These are phyloP conservation scores for Apiotrichum laibachii DNA, from an alignment of 1,284 basidiomycete species.

Conservation along the genomic window DNA sequence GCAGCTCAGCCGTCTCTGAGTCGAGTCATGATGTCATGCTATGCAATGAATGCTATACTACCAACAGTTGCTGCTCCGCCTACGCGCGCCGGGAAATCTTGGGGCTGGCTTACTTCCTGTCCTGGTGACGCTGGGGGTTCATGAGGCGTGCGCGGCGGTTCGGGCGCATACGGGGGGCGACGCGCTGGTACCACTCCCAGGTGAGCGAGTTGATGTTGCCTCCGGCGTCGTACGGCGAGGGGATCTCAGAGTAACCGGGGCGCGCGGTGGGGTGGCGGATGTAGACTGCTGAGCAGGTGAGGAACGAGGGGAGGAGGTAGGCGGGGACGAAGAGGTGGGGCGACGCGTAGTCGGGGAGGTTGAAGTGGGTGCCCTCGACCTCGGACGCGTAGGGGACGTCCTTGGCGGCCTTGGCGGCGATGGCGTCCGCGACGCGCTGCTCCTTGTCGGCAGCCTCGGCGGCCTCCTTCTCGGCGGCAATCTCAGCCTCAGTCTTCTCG, in stretches of 20 bases:
- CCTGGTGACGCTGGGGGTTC: slow-evolving; percentile 59
- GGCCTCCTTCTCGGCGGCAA: background rate
- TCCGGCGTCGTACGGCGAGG: slow-evolving; percentile 88
- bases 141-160: slow-evolving; percentile 65
- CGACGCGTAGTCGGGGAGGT: slow-evolving; percentile 79
- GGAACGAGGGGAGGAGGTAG: slow-evolving; percentile 87
- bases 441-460: slow-evolving; percentile 5
- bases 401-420: background rate
- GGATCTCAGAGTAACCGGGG: slow-evolving; percentile 86
- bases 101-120: slow-evolving; percentile 21
- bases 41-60: slow-evolving; percentile 13
- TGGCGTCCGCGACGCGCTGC: background rate
- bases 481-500: slow-evolving; percentile 10
- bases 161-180: slow-evolving; percentile 63
- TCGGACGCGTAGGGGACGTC: background rate
- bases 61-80: background rate
- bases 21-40: slow-evolving; percentile 13
- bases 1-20: background rate
- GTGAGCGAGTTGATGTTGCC: slow-evolving; percentile 76
- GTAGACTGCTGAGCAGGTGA: slow-evolving; percentile 89
- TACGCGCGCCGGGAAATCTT: too few relatives aligned
- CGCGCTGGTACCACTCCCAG: slow-evolving; percentile 82
- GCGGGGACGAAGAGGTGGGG: slow-evolving; percentile 94
- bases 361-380: slow-evolving; percentile 57
- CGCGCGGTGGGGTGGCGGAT: slow-evolving; percentile 93